phyloP scores from a whole-genome alignment of 306 rosid species.

The Pyrus pyrifolia region DNA sequence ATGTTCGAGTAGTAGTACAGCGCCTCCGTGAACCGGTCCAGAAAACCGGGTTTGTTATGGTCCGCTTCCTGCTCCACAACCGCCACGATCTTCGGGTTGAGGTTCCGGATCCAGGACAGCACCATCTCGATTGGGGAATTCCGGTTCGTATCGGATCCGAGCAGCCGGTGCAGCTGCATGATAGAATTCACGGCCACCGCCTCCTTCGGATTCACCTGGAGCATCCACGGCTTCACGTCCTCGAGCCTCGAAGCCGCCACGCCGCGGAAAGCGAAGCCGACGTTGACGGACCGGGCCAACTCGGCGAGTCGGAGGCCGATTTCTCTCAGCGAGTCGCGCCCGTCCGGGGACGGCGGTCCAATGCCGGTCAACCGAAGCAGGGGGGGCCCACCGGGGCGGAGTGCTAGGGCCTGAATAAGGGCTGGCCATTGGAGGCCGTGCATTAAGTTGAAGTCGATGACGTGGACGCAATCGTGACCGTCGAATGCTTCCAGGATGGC shows the following conservation, averaged over 20 bases:
- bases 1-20: conserved; percentile 74
- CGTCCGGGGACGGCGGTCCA: conserved; percentile 92
- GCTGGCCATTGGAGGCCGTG: conserved; percentile 97
- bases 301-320: conserved; percentile 71
- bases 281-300: conserved; percentile 76
- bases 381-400: conserved; percentile 89
- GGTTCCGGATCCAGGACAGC: conserved; percentile 54
- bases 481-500: conserved; percentile 79
- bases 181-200: conserved; percentile 80
- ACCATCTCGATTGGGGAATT: conserved; percentile 32
- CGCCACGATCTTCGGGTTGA: conserved; percentile 70
- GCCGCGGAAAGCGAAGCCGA: conserved; percentile 77
- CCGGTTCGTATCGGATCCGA: conserved; percentile 38
- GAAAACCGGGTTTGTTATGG: conserved; percentile 60
- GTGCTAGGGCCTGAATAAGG: conserved; percentile 71
- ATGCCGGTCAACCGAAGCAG: conserved; percentile 68
- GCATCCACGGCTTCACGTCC: conserved; percentile 94
- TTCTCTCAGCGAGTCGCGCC: conserved; percentile 74
- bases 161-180: conserved; percentile 75
- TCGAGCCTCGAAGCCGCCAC: conserved; percentile 78
- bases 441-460: conserved; percentile 83
- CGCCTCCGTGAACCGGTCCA: conserved; percentile 86
- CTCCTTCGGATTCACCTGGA: conserved; percentile 59
- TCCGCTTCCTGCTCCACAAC: conserved; percentile 87
- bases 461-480: conserved; percentile 85